Evolutionary conservation across 371 early-diverging fungal species (phyloP).

Genomic region (Cokeromyces recurvatus): DNA sequence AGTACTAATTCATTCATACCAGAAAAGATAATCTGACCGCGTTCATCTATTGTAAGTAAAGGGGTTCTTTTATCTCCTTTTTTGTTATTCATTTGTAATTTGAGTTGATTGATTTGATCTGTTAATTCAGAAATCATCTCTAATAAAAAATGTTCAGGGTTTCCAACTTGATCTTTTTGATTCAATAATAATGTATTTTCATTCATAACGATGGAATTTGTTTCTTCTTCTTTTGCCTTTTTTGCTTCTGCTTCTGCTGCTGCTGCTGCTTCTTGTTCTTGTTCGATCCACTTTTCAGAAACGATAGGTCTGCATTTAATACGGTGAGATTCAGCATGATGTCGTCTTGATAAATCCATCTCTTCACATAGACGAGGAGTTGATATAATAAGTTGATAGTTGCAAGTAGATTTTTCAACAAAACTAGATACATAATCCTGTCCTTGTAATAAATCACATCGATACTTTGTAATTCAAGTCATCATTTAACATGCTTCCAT

Average conservation of each 20-base stretch:
- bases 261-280: slow-evolving; percentile 4
- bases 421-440: slow-evolving; percentile 54
- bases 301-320: slow-evolving; percentile 64
- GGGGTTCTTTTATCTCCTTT: slow-evolving; percentile 1
- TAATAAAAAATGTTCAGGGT: neutral
- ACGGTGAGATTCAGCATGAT: slow-evolving; percentile 41
- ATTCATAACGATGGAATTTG: neutral
- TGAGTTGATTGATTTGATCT: slow-evolving; percentile 23
- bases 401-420: slow-evolving; percentile 61
- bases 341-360: slow-evolving; percentile 44
- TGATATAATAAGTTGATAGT: slow-evolving; percentile 65
- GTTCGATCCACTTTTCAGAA: slow-evolving; percentile 38
- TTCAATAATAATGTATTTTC: slow-evolving; percentile 1
- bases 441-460: slow-evolving; percentile 56
- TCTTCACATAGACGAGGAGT: slow-evolving; percentile 72
- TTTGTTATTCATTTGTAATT: slow-evolving; percentile 7
- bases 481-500: no score
- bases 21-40: slow-evolving; percentile 18
- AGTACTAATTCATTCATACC: no score
- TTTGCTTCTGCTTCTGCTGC: slow-evolving; percentile 1
- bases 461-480: no score
- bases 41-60: slow-evolving; percentile 11
- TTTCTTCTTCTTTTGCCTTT: neutral
- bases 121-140: slow-evolving; percentile 24
- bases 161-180: no score